Percentiles rank a stretch among this genome's conserved stretches.
Evolutionary conservation across 225 moss, liverwort and hornwort species (phyloP).

Genomic region (Takakia lepidozioides): DNA sequence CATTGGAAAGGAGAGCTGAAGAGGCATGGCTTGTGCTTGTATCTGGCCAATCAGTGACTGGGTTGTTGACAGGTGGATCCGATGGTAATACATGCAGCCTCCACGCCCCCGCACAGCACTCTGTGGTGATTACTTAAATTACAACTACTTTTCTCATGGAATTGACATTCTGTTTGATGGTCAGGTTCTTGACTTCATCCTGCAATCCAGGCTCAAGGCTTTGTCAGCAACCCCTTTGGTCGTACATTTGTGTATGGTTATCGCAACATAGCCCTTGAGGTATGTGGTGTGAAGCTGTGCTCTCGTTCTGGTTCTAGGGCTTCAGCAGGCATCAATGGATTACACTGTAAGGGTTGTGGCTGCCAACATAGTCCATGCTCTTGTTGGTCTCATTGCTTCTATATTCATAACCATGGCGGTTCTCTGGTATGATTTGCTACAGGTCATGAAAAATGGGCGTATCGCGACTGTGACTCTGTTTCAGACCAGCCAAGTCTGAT

Average conservation of each 20-base stretch:
- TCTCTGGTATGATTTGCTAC: too few relatives aligned
- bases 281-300: slow-evolving; percentile 7
- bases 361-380: too few relatives aligned
- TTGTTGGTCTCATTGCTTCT: too few relatives aligned
- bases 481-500: too few relatives aligned
- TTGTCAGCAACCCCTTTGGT: slow-evolving; percentile 97
- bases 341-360: too few relatives aligned
- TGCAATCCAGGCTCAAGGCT: slow-evolving; percentile 96
- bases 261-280: slow-evolving; percentile 90
- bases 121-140: slow-evolving; percentile 96
- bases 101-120: slow-evolving; percentile 87
- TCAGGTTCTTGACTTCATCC: slow-evolving; percentile 98
- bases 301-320: slow-evolving; percentile 1
- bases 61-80: slow-evolving; percentile 65
- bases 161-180: slow-evolving; percentile 97
- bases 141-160: slow-evolving; percentile 88
- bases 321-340: too few relatives aligned
- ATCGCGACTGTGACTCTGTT: too few relatives aligned
- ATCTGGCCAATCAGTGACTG: neutral
- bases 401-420: too few relatives aligned
- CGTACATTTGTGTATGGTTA: slow-evolving; percentile 98
- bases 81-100: slow-evolving; percentile 97
- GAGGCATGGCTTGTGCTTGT: neutral
- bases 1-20: neutral
- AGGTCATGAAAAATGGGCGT: too few relatives aligned